Conservation (phyloP, 2,329 filamentous ascomycete species). For the Aspergillus ustus region DNA sequence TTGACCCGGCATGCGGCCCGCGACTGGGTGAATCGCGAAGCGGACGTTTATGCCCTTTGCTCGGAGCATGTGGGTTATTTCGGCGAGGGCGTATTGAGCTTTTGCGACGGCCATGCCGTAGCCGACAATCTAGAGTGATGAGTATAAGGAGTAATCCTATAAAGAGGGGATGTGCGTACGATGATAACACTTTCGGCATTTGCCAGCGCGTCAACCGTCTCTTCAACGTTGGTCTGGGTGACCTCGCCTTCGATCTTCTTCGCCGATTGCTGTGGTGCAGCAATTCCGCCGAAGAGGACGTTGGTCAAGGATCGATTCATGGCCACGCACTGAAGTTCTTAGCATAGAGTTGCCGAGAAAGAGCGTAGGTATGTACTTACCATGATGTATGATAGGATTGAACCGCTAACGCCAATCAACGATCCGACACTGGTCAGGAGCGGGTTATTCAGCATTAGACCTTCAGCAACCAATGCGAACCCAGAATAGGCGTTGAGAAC, state of each 20-base stretch:
- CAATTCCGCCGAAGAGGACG: conserved; percentile 83
- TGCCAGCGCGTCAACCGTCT: conserved; percentile 74
- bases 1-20: conserved; percentile 89
- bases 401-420: conserved; percentile 85
- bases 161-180: conserved; percentile 38
- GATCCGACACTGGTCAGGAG: conserved; percentile 84
- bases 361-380: conserved; percentile 21
- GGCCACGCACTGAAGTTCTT: conserved; percentile 65
- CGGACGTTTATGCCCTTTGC: conserved; percentile 78
- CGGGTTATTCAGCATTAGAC: conserved; percentile 88
- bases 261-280: conserved; percentile 60
- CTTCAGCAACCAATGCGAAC: conserved; percentile 87
- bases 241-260: conserved; percentile 79
- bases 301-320: conserved; percentile 93
- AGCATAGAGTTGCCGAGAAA: neutral
- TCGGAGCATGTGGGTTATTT: conserved; percentile 77
- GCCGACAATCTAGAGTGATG: conserved; percentile 64
- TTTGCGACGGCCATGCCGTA: conserved; percentile 96
- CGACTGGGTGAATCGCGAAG: conserved; percentile 89
- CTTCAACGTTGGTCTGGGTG: conserved; percentile 77
- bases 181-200: conserved; percentile 86
- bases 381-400: conserved; percentile 84
- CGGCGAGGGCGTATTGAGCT: conserved; percentile 86
- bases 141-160: neutral
- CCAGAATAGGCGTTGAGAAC: conserved; percentile 90